These are phyloP conservation scores for Erucastrum elatum DNA, from an alignment of 345 rosid genomes.

Conservation along the genomic window DNA sequence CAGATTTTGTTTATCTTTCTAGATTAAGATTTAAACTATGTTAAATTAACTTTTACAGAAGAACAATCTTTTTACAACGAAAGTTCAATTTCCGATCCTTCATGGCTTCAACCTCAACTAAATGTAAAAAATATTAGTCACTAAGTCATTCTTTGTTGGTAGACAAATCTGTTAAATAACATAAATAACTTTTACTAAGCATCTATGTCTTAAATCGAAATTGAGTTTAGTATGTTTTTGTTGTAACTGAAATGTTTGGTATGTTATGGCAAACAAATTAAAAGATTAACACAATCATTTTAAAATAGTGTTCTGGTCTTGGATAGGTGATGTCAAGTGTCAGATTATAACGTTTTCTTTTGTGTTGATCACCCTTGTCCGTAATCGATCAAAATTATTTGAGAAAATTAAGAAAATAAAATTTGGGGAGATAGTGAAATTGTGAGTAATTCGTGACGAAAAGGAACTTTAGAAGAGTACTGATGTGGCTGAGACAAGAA, in stretches of 20 bases:
- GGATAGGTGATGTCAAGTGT: background rate
- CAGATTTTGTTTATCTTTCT: no score
- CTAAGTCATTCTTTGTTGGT: no score
- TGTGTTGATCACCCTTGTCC: conserved; percentile 16
- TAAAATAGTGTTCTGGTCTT: background rate
- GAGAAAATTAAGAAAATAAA: background rate
- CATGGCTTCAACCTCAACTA: no score
- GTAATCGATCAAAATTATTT: conserved; percentile 1
- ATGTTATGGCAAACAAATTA: background rate
- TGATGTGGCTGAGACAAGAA: conserved; percentile 19
- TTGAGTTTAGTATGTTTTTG: background rate
- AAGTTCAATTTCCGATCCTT: no score
- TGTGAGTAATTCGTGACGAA: conserved; percentile 5
- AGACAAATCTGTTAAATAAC: no score
- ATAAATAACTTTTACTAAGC: background rate
- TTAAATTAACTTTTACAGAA: no score
- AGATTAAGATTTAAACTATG: no score
- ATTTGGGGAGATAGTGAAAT: background rate
- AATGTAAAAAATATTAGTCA: no score
- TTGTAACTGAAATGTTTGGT: background rate
- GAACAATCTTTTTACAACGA: no score
- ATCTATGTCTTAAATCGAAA: background rate
- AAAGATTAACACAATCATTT: background rate
- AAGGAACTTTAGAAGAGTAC: conserved; percentile 11
- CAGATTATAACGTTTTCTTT: background rate